Base-by-base conservation (phyloP, 495 filamentous ascomycete genomes). In the Talaromyces stipitatus region DNA sequence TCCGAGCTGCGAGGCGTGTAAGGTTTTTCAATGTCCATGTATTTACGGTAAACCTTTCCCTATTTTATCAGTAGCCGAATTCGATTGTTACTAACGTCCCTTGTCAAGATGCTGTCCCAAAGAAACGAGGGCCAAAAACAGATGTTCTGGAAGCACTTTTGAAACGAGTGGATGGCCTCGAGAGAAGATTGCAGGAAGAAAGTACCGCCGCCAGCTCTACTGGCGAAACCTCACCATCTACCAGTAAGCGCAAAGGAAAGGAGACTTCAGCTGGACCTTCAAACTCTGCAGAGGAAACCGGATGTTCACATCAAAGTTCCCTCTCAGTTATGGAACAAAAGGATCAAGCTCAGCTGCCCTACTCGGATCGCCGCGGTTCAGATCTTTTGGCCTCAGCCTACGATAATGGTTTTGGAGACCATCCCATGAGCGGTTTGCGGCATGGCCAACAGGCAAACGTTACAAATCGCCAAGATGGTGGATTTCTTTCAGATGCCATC, bases 91-190 rank as follows among this genome's bases (percentile, higher is more conserved):
- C 38, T 46, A n/a, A 52, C 28, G 33, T n/a, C 12, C 36, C 1
- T 10, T 58, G 48, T 57, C 16, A 62, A 94, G 89, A 95, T 73
- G 90, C 90, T 22, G 81, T 92, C 16, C 90, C 90, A 2, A 92
- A 92, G 74, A 95, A 95, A 65, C 75, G 90, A 58, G 90, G 90
- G 3, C 90, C 90, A 1, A 95, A 95, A 67, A 92, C 89, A 18
- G 90, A 95, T 64, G 89, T 92, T 2, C 75, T 95, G 22, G 90
- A 95, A 66, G 89, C 89, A 5, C 72, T 95, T 20, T 62, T 92
- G 56, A 95, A 91, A 66, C 77, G 90, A 24, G 89, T 95, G 9
- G 89, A 92, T 66, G 88, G 89, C 0, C 74, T 95, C 50, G 89
- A 95, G 63, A 89, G 85, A 60, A 81, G 83, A 50, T 73, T 95